A percentile compares a stretch with the other conserved stretches of the same genome.
phyloP scores from a whole-genome alignment of 1,284 basidiomycete species.

The Jaminaea rosea region DNA sequence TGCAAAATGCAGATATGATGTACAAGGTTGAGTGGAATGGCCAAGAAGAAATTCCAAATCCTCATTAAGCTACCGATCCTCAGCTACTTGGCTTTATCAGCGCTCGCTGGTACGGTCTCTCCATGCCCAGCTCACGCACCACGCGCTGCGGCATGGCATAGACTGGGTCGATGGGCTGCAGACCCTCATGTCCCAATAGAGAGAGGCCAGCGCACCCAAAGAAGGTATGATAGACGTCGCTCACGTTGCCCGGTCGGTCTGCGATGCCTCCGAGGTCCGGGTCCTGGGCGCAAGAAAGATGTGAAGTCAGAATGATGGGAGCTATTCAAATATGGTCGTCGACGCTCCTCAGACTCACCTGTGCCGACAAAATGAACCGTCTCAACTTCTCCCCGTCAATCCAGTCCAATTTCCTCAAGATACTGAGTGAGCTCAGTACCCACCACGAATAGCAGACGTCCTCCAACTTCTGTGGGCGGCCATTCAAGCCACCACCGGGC shows the following conservation, averaged over 20 bases:
- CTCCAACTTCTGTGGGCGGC: slow-evolving; percentile 92
- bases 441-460: slow-evolving; percentile 98
- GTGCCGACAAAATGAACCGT: slow-evolving; percentile 76
- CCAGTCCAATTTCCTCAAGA: slow-evolving; percentile 75
- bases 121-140: slow-evolving; percentile 50
- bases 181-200: neutral
- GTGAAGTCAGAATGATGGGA: neutral
- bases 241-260: slow-evolving; percentile 84
- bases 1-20: neutral
- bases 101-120: slow-evolving; percentile 21
- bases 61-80: no score
- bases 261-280: slow-evolving; percentile 83
- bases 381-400: slow-evolving; percentile 75
- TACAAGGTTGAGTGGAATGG: neutral
- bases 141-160: slow-evolving; percentile 85
- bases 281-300: slow-evolving; percentile 55
- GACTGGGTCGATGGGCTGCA: slow-evolving; percentile 75
- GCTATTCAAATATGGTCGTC: neutral
- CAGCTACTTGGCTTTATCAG: no score
- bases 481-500: slow-evolving; percentile 86
- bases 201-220: slow-evolving; percentile 74
- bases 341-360: slow-evolving; percentile 52
- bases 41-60: neutral
- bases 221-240: slow-evolving; percentile 89
- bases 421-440: slow-evolving; percentile 81